Base-by-base conservation (phyloP, 2,329 filamentous ascomycete genomes). In the Diplodia scrobiculata region DNA sequence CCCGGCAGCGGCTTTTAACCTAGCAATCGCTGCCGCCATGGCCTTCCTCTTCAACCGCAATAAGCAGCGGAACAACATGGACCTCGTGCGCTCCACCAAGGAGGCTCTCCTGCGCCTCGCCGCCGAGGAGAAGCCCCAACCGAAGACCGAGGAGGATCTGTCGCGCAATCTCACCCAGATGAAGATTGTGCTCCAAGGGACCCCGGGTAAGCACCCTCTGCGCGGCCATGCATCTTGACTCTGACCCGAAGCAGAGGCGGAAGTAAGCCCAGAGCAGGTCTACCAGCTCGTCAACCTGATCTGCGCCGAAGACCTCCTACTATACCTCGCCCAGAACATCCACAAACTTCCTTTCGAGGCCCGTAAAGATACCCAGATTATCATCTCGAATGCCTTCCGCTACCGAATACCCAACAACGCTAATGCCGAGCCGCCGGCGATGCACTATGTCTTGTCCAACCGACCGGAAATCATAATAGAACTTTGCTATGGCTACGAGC, bases 341-440 rank as follows among this genome's bases (percentile, higher is more conserved):
- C 88, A 91, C 78, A 87, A 89, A 62, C 85, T 99, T 4, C 92
- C 94, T 0, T 99, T 99, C 81, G 95, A 99, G 81, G 91, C 93
- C 45, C 89, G 94, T 74, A 98, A 97, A 82, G 94, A 97, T 75
- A 91, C 91, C 13, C 94, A 97, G 77, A 91, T 95, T 69, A 95
- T 97, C 76, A 95, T 98, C 80, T 97, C 92, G 48, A 95, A 94
- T 77, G 90, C 96, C 71, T 92, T 97, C 76, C 91, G 93, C 70
- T 97, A 95, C 82, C 91, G 91, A 69, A 90, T 90, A 5, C 83
- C 87, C 11, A 79, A 80, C 50, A 86, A 85, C 51, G 86, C 85
- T 1, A 87, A 88, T 21, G 83, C 85, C 70, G 91, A 96, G 68
- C 92, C 92, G 0, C 87, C 93, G 60, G 92, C 95, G 29, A 84